Base-by-base conservation (phyloP, 2,329 filamentous ascomycete species). In the Monosporascus sp. region DNA sequence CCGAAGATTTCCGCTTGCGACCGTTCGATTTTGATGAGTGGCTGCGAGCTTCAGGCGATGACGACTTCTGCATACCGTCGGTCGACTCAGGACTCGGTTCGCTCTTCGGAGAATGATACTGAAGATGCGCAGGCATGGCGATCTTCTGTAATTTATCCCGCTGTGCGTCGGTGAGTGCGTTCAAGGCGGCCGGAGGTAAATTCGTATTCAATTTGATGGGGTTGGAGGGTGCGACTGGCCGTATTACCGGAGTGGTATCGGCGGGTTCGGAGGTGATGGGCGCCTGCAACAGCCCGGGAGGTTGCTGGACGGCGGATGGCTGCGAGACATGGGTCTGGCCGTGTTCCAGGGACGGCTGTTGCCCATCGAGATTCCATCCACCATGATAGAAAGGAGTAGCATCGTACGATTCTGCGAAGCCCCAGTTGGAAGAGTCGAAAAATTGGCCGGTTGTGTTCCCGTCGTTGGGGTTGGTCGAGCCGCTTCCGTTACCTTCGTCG, bases 1-100 rank as follows among this genome's bases (percentile, higher is more conserved):
- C 79, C 0, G 85, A 85, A 0, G 84, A 82, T 72, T 90, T 91
- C 60, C 88, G 81, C 72, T 90, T 91, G 61, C 85, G 78, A 56
- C 70, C 77, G 53, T 66, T 70, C 14, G 68, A 62, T 57, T 75
- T 77, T 55, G 71, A 72, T n/a, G 76, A 77, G 24, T 77, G 64
- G 27, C 71, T 69, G 24, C 67, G 65, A 46, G 67, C 71, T 55
- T 82, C 85, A n/a, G 86, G 85, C 2, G 86, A 88, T 11, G 84
- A 74, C 45, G 71, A 74, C 59, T 76, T 72, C 58, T 73, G 77
- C 57, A 70, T 68, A 25, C 76, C 76, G 58, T 77, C 78, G 52
- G 74, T 74, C 9, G 82, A 86, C 57, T 79, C 76, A 17, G 83
- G 81, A 59, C 82, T 86, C 47, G 78, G 72, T 57, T 78, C 78